Evolutionary conservation across 2,329 filamentous ascomycete genomes (phyloP).

Genomic region (Botrytis aclada): DNA sequence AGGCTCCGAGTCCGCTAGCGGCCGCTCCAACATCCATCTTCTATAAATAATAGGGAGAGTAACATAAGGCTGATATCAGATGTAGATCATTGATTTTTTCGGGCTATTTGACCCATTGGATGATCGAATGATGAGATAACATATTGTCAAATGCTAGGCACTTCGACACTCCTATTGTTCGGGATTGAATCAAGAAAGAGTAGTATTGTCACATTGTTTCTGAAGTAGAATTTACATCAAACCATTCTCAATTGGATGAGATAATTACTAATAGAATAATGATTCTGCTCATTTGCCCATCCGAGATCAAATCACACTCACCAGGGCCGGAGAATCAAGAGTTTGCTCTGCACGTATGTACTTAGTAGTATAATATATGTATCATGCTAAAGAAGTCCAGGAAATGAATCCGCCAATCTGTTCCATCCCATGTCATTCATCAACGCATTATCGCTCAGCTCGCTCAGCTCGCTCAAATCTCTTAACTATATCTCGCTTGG

Average conservation of each 20-base stretch:
- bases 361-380: not conserved
- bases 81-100: not conserved
- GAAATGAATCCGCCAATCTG: not conserved
- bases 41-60: not conserved
- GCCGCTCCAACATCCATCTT: not conserved
- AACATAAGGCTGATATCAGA: conserved; percentile 5
- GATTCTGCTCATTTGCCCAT: not conserved
- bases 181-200: not conserved
- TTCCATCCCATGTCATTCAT: not conserved
- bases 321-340: not conserved
- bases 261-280: not conserved
- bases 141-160: not conserved
- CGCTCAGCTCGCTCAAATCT: too few relatives aligned
- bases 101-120: not conserved
- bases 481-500: not conserved
- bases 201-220: not conserved
- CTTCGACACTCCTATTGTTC: not conserved
- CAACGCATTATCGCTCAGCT: not conserved
- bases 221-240: not conserved
- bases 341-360: not conserved
- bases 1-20: not conserved
- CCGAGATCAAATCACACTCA: not conserved
- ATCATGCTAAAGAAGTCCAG: not conserved
- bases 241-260: not conserved
- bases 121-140: not conserved